Percentiles rank a stretch among this genome's conserved stretches.
phyloP scores from a whole-genome alignment of 495 filamentous ascomycete species.

The Symbiotaphrina buchneri region DNA sequence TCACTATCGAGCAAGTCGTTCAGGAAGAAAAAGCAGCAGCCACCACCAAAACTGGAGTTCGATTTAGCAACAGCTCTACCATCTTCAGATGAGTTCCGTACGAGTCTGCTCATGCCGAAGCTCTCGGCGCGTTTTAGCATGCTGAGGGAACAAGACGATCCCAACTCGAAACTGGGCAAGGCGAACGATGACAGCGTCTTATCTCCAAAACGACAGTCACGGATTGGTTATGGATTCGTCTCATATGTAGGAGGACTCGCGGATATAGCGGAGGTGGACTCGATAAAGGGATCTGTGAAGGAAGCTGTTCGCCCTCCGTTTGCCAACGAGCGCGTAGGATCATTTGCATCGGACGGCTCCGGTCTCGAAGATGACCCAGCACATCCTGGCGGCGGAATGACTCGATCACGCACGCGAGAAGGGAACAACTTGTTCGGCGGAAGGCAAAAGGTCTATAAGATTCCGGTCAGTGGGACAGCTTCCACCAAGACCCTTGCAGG shows the following conservation, averaged over 20 bases:
- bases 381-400: slow-evolving; percentile 53
- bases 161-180: slow-evolving; percentile 66
- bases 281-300: slow-evolving; percentile 44
- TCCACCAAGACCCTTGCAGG: slow-evolving; percentile 19
- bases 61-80: slow-evolving; percentile 58
- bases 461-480: slow-evolving; percentile 31
- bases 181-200: slow-evolving; percentile 87
- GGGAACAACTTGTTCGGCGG: slow-evolving; percentile 92
- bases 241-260: slow-evolving; percentile 33
- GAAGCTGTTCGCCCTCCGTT: slow-evolving; percentile 37
- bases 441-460: slow-evolving; percentile 87
- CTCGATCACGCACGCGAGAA: slow-evolving; percentile 59
- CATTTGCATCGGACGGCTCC: slow-evolving; percentile 32
- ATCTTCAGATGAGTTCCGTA: slow-evolving; percentile 78
- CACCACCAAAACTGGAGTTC: slow-evolving; percentile 36
- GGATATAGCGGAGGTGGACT: slow-evolving; percentile 79
- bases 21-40: slow-evolving; percentile 30
- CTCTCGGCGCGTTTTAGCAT: slow-evolving; percentile 92
- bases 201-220: slow-evolving; percentile 48
- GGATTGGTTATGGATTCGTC: slow-evolving; percentile 27
- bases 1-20: slow-evolving; percentile 21
- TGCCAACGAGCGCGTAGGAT: slow-evolving; percentile 21
- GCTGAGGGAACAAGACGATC: slow-evolving; percentile 83
- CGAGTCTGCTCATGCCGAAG: slow-evolving; percentile 87
- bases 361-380: slow-evolving; percentile 45